phyloP scores from a whole-genome alignment of 192 early-diverging fungal species.

The Umbelopsis isabellina region DNA sequence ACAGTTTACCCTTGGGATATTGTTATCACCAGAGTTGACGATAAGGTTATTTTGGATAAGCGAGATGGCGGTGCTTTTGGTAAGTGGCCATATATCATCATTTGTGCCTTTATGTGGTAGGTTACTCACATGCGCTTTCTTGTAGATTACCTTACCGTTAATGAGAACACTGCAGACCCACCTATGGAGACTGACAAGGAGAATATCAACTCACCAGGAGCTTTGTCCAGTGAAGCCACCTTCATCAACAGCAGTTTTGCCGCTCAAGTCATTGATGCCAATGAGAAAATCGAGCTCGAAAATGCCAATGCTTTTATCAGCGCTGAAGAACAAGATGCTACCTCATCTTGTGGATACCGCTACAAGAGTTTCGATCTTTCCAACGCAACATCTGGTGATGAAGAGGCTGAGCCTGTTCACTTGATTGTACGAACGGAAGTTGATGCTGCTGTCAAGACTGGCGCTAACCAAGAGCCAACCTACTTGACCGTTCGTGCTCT shows the following conservation, averaged over 20 bases:
- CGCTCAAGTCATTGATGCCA: slow-evolving; percentile 70
- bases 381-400: slow-evolving; percentile 50
- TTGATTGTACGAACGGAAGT: slow-evolving; percentile 90
- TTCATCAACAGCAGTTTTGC: slow-evolving; percentile 85
- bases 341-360: slow-evolving; percentile 76
- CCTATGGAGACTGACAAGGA: slow-evolving; percentile 94
- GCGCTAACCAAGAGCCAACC: slow-evolving; percentile 46
- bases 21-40: slow-evolving; percentile 82
- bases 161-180: slow-evolving; percentile 93
- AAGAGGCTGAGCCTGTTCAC: slow-evolving; percentile 58
- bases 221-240: slow-evolving; percentile 87
- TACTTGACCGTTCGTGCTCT: slow-evolving; percentile 78
- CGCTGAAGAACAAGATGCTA: slow-evolving; percentile 49
- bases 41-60: slow-evolving; percentile 91
- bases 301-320: slow-evolving; percentile 78
- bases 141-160: slow-evolving; percentile 88
- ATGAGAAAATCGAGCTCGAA: slow-evolving; percentile 56
- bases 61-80: slow-evolving; percentile 77
- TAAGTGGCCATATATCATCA: slow-evolving; percentile 20
- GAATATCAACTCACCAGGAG: slow-evolving; percentile 83
- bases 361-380: slow-evolving; percentile 87
- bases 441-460: slow-evolving; percentile 74
- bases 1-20: slow-evolving; percentile 97
- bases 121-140: background rate
- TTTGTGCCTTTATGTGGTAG: background rate